Evolutionary conservation across 345 rosid species (phyloP).

Genomic region (Gossypium ekmanianum): DNA sequence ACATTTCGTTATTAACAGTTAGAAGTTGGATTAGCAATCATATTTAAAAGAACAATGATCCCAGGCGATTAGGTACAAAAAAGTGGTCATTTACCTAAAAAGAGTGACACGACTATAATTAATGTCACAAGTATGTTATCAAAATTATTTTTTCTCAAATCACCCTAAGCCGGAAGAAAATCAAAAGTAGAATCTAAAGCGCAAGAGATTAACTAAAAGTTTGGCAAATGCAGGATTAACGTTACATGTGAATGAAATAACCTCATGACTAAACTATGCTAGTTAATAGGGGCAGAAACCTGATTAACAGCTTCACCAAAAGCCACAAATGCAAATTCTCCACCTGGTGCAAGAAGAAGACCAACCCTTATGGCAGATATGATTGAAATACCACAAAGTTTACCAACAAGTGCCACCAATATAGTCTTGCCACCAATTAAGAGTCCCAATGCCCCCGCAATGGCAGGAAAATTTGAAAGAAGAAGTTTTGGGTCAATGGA

Average conservation of each 20-base stretch:
- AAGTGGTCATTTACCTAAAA: background rate
- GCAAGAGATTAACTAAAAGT: constrained; percentile 5
- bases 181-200: background rate
- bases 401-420: constrained; percentile 73
- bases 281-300: constrained; percentile 40
- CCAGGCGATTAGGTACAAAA: background rate
- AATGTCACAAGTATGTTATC: background rate
- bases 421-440: constrained; percentile 84
- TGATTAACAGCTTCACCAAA: constrained; percentile 99
- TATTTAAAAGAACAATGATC: background rate
- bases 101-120: background rate
- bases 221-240: constrained; percentile 3
- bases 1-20: background rate
- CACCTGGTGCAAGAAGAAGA: constrained; percentile 98
- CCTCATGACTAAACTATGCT: background rate
- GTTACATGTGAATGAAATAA: constrained; percentile 3
- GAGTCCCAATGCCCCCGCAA: constrained; percentile 68
- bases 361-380: constrained; percentile 86
- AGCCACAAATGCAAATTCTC: constrained; percentile 99
- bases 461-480: constrained; percentile 75
- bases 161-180: background rate
- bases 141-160: background rate
- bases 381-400: constrained; percentile 71
- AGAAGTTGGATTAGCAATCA: background rate
- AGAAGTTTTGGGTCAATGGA: constrained; percentile 98